phyloP scores from a whole-genome alignment of 2,329 filamentous ascomycete genomes.

The Penicillium corylophilum region DNA sequence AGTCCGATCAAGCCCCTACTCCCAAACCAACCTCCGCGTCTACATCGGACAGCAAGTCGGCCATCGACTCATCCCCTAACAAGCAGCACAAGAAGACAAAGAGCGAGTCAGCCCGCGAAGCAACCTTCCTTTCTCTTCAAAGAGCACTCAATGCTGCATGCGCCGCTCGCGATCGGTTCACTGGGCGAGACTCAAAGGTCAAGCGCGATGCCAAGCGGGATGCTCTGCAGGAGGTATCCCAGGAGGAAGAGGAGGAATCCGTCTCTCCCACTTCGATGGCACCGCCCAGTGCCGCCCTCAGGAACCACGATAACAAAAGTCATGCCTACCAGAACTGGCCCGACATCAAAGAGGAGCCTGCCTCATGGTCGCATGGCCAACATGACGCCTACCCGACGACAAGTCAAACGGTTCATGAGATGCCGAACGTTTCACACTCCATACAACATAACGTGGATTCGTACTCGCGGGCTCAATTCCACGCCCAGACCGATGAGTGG shows the following conservation, averaged over 20 bases:
- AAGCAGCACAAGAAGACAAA: slow-evolving; percentile 39
- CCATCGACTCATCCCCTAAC: slow-evolving; percentile 19
- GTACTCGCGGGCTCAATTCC: slow-evolving; percentile 17
- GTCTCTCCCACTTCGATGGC: slow-evolving; percentile 31
- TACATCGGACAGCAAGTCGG: slow-evolving; percentile 20
- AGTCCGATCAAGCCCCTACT: slow-evolving; percentile 25
- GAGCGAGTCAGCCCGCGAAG: slow-evolving; percentile 41
- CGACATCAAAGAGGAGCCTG: slow-evolving; percentile 25
- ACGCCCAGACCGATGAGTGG: slow-evolving; percentile 29
- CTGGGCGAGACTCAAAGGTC: slow-evolving; percentile 19
- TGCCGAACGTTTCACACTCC: slow-evolving; percentile 16
- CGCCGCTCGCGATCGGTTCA: slow-evolving; percentile 38
- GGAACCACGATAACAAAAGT: slow-evolving; percentile 12
- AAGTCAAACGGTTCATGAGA: slow-evolving; percentile 22
- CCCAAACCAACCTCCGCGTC: slow-evolving; percentile 29
- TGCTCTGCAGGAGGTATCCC: slow-evolving; percentile 10
- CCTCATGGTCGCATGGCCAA: slow-evolving; percentile 27
- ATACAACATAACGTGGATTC: slow-evolving; percentile 14
- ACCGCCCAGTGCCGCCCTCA: slow-evolving; percentile 15
- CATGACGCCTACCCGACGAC: slow-evolving; percentile 25
- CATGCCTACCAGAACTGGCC: slow-evolving; percentile 31
- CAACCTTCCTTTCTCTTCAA: slow-evolving; percentile 46
- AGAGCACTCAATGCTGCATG: slow-evolving; percentile 44
- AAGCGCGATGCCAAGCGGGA: slow-evolving; percentile 2
- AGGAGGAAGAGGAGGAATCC: slow-evolving; percentile 27